A percentile compares a stretch with the other conserved stretches of the same genome.
These are phyloP conservation scores for Solanum sejunctum DNA, from an alignment of 257 asterid species.

Conservation along the genomic window DNA sequence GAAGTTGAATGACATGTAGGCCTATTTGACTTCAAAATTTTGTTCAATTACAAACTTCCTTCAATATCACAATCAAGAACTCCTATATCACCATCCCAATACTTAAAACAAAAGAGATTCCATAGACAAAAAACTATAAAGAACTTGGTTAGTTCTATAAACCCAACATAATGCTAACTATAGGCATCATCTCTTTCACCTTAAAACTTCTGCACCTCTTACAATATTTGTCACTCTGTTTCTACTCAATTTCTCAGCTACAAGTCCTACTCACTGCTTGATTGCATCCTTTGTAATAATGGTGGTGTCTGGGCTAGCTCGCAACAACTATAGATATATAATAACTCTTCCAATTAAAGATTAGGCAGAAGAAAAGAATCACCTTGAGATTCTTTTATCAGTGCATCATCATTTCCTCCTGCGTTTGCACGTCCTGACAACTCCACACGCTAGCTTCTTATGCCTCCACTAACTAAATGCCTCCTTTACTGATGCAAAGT, in stretches of 20 bases:
- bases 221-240: not conserved
- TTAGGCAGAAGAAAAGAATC: not conserved
- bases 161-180: not conserved
- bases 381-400: not conserved
- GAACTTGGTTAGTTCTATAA: not conserved
- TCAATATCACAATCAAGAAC: not conserved
- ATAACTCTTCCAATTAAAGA: not conserved
- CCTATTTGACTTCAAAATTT: not conserved
- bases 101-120: not conserved
- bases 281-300: not conserved
- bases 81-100: not conserved
- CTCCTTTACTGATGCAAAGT: not conserved
- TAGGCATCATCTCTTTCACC: not conserved
- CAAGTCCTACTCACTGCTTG: not conserved
- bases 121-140: not conserved
- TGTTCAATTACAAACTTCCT: not conserved
- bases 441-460: not conserved
- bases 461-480: not conserved
- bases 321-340: not conserved
- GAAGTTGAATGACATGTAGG: not conserved
- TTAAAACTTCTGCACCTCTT: not conserved
- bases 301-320: not conserved
- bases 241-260: not conserved
- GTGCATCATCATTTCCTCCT: not conserved
- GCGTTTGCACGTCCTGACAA: not conserved